Evolutionary conservation across 371 early-diverging fungal species (phyloP), one percentile per base, ranked within the genome.

Genomic region (Nematocida sp.): DNA sequence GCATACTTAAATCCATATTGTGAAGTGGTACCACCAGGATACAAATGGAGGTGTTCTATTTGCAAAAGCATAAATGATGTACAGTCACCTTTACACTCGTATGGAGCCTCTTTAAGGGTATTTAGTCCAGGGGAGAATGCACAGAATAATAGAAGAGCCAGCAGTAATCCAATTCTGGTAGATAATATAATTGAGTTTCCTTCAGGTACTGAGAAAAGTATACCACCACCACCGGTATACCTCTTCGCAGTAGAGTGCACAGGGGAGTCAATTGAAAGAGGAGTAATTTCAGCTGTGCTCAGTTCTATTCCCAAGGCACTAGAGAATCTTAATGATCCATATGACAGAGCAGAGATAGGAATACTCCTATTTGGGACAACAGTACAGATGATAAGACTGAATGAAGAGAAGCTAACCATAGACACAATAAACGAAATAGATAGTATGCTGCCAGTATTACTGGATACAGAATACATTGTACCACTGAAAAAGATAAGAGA

Each of bases 41-140:
- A 75, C 37, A 78, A 80, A 61, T 84, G 84, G 84, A 77, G 77
- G 43, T 84, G 84, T 62, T 77, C 80, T 62, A 34, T 84, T 21
- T 84, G 84, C 65, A 21, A 54, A 21, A 45, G 19, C 21, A 63
- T 77, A 7, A 84, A 84, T 45, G 54, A 70, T 51, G 19, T 78
- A 25, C 31, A 35, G 17, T 21, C 57, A 29, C 78, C 82, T 11
- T 78, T 84, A 40, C 63, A 78, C 38, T 41, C 47, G 5, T 54
- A 34, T 25, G 61, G 63, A 41, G 63, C 53, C 5, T 65, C 54
- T 49, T 31, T 37, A 37, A n/a, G 43, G 11, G 62, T 45, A 19
- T 51, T 66, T 27, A 45, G 43, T 38, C 77, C 76, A 34, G 63
- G 77, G 21, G 76, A 79, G 19, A 41, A 77, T 38, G 64, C 52